A percentile compares a stretch with the other conserved stretches of the same genome.
phyloP scores from a whole-genome alignment of 2,329 filamentous ascomycete genomes.

The Diaporthe sp. region DNA sequence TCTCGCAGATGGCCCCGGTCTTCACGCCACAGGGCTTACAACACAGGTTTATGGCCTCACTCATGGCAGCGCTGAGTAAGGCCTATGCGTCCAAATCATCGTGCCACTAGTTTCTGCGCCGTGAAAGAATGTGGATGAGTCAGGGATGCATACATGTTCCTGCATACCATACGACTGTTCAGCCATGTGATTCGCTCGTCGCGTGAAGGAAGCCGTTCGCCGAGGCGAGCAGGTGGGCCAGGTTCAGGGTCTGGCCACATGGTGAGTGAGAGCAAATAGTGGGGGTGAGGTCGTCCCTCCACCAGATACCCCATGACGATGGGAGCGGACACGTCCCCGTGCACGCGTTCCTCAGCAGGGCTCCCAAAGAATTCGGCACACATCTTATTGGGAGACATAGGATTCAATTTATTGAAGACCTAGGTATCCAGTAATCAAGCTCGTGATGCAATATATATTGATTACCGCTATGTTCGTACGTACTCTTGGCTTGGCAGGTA shows the following conservation, averaged over 20 bases:
- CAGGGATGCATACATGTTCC: neutral
- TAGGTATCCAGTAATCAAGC: neutral
- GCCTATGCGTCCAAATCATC: neutral
- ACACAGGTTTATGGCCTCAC: neutral
- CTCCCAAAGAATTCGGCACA: no score
- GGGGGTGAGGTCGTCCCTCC: neutral
- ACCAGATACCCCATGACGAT: neutral
- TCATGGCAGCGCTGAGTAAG: neutral
- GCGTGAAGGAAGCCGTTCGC: neutral
- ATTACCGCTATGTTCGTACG: neutral
- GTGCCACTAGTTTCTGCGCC: neutral
- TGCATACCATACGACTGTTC: neutral
- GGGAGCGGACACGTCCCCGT: neutral
- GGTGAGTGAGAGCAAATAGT: neutral
- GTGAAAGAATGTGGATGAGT: neutral
- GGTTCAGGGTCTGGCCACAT: neutral
- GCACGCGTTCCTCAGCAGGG: neutral
- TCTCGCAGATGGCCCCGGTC: neutral
- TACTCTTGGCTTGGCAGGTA: conserved; percentile 2
- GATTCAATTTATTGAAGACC: neutral
- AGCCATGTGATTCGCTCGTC: neutral
- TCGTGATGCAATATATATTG: conserved; percentile 17
- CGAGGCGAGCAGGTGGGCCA: neutral
- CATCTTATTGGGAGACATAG: neutral
- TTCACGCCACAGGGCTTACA: neutral